Base-by-base conservation (phyloP, 2,329 filamentous ascomycete genomes). In the Paecilomyces formosus region DNA sequence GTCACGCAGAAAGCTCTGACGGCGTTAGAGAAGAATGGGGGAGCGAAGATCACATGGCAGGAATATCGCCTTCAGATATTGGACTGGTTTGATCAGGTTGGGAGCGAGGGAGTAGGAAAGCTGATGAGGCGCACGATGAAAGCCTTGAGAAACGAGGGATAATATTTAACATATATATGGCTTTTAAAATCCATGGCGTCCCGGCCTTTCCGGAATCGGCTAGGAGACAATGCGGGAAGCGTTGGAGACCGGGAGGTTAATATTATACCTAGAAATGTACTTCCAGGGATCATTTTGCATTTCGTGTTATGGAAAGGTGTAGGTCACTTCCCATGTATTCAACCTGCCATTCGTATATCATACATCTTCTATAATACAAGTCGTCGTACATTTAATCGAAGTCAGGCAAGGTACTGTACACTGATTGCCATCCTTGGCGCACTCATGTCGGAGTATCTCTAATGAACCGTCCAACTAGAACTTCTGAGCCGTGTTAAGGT, bases 81-180 rank as follows among this genome's bases (percentile, higher is more conserved):
- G 58, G 79, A 81, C 55, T 85, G 86, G 73, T 73, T 95, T 61
- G 86, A 88, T 59, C 77, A 75, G 5, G 81, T 81, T 56, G 88
- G 88, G 0, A 79, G 88, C 53, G 75, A 72, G 11, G 91, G 91
- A 0, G 79, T 93, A 30, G 82, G 83, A 15, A 81, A 87, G 62
- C 74, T 95, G 66, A 87, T 95, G 81, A 88, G 88, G 71, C 90
- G 86, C 65, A 92, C 89, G 1, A 91, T 94, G 84, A 90, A 88
- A 70, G 85, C 87, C 55, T 74, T 93, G 64, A 86, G 85, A 74
- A 82, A 78, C 60, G 71, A 72, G 55, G 70, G 58, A 62, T 58
- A 11, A 30, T 26, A 28, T n/a, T 18, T 8, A 49, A 18, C 28
- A 30, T 15, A 39, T 45, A 11, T 54, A 18, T 50, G 45, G 24